These are phyloP conservation scores for Fusarium liriodendri DNA, from an alignment of 2,329 filamentous ascomycete genomes.

Conservation along the genomic window DNA sequence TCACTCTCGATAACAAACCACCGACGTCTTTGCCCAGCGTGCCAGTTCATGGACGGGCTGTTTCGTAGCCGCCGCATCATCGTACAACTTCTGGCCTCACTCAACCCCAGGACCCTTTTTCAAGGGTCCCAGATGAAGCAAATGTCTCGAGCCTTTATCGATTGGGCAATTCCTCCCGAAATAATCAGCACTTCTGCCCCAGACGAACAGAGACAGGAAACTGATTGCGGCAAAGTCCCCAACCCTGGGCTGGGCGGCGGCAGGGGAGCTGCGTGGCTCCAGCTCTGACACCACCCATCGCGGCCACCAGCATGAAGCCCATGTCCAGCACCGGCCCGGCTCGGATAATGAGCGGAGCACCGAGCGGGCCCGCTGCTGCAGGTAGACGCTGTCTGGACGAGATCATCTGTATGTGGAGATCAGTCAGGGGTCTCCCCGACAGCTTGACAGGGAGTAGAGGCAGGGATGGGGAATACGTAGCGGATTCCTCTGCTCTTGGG, in stretches of 20 bases:
- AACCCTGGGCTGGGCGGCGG: constrained; percentile 5
- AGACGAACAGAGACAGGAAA: constrained; percentile 23
- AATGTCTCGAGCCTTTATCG: constrained; percentile 18
- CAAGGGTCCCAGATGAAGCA: constrained; percentile 1
- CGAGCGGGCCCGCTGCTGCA: constrained; percentile 32
- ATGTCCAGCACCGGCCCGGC: constrained; percentile 40
- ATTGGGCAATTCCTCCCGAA: constrained; percentile 28
- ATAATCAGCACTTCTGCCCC: constrained; percentile 15
- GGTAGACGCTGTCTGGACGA: constrained; percentile 17
- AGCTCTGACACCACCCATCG: constrained; percentile 27
- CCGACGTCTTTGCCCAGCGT: not conserved
- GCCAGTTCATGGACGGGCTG: constrained; percentile 1
- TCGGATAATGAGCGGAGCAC: constrained; percentile 43
- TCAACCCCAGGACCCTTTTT: not conserved
- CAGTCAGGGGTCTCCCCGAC: constrained; percentile 11
- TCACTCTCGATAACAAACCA: not conserved
- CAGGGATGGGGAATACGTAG: constrained; percentile 20
- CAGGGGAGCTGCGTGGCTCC: constrained; percentile 29
- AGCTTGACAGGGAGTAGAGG: constrained; percentile 28
- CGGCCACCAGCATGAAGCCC: constrained; percentile 15
- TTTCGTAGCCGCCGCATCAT: constrained; percentile 4
- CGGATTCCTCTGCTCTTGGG: constrained; percentile 23
- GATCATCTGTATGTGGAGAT: constrained; percentile 19
- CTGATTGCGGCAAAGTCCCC: constrained; percentile 31
- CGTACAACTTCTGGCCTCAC: constrained; percentile 19